Conservation (phyloP, 331 rosid genomes). For the Telfairia occidentalis region DNA sequence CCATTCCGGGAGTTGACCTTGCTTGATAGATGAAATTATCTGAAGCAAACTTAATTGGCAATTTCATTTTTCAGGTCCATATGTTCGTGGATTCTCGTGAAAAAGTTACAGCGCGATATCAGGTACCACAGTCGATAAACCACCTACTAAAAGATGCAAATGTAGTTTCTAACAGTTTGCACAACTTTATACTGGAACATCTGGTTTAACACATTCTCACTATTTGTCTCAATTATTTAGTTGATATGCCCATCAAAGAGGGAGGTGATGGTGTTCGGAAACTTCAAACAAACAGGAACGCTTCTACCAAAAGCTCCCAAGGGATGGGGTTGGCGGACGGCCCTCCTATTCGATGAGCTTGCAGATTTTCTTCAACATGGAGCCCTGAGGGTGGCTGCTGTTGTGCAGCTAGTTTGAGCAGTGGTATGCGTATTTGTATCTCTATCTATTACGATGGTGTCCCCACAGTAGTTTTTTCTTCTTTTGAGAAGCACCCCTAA, state of each 20-base stretch:
- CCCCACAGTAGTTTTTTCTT: not conserved
- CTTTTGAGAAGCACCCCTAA: not conserved
- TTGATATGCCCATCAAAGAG: slow-evolving; percentile 91
- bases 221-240: slow-evolving; percentile 24
- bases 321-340: slow-evolving; percentile 99
- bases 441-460: not conserved
- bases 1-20: not conserved
- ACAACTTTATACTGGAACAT: not conserved
- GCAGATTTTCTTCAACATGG: slow-evolving; percentile 87
- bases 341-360: slow-evolving; percentile 79
- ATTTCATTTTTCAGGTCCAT: slow-evolving; percentile 42
- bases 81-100: slow-evolving; percentile 80
- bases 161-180: not conserved
- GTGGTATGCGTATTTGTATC: not conserved
- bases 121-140: slow-evolving; percentile 35
- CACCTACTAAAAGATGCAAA: slow-evolving; percentile 7
- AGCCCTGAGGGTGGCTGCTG: slow-evolving; percentile 73
- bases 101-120: slow-evolving; percentile 76
- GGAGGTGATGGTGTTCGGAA: slow-evolving; percentile 88
- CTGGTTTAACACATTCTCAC: slow-evolving; percentile 13
- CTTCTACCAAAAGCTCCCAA: slow-evolving; percentile 94
- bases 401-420: slow-evolving; percentile 72
- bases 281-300: slow-evolving; percentile 83
- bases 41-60: not conserved
- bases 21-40: not conserved